phyloP scores from a whole-genome alignment of 495 filamentous ascomycete species.

The Talaromyces adpressus region DNA sequence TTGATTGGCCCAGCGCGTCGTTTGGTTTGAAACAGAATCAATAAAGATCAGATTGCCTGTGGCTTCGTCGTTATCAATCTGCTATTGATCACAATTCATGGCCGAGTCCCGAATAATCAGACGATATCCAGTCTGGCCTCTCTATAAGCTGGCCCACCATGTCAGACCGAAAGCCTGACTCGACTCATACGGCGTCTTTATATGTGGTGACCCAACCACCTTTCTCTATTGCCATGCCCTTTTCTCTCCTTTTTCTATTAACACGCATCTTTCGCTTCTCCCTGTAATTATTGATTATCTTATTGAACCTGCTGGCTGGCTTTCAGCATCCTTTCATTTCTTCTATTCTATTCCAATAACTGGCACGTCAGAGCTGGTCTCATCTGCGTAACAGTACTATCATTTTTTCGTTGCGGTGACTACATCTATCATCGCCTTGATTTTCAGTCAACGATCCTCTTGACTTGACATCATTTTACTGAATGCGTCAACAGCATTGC shows the following conservation, averaged over 20 bases:
- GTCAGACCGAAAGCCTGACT: not conserved
- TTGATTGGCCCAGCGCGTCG: not conserved
- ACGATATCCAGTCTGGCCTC: not conserved
- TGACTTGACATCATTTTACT: not conserved
- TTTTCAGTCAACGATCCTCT: not conserved
- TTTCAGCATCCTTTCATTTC: not conserved
- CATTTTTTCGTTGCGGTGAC: not conserved
- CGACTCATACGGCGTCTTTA: not conserved
- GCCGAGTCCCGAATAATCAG: not conserved
- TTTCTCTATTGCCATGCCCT: not conserved
- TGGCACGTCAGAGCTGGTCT: constrained; percentile 1
- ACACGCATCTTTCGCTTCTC: constrained; percentile 12
- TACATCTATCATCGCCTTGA: not conserved
- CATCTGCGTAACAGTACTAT: not conserved
- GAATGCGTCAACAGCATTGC: not conserved
- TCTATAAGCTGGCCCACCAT: not conserved
- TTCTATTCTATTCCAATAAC: not conserved
- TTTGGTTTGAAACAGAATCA: not conserved
- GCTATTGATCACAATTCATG: not conserved
- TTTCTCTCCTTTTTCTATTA: constrained; percentile 6
- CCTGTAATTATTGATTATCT: constrained; percentile 7
- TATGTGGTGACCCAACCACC: constrained; percentile 1
- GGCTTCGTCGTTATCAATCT: not conserved
- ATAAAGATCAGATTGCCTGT: not conserved
- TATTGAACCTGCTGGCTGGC: not conserved